Conservation (phyloP, 2,329 filamentous ascomycete species). For the Emericellopsis cladophorae region DNA sequence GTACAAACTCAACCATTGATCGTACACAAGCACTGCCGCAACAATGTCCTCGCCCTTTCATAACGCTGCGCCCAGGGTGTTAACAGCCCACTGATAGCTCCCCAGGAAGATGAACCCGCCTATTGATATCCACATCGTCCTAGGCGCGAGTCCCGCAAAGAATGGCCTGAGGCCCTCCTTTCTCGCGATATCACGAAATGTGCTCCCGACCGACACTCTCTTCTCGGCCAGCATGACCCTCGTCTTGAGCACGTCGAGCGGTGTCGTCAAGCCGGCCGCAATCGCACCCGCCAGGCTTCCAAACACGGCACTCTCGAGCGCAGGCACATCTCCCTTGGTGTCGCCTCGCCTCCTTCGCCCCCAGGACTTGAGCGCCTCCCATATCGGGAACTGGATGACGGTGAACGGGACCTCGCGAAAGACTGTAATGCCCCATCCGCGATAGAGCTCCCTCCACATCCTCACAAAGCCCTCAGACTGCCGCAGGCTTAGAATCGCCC, state of each 20-base stretch:
- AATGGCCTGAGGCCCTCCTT: slow-evolving; percentile 56
- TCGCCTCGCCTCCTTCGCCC: slow-evolving; percentile 27
- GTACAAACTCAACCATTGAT: too few species aligned
- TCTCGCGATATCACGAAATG: slow-evolving; percentile 52
- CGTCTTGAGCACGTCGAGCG: slow-evolving; percentile 93
- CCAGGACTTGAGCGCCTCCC: slow-evolving; percentile 82
- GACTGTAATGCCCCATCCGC: slow-evolving; percentile 85
- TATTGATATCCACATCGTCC: slow-evolving; percentile 88
- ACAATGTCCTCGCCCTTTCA: neutral
- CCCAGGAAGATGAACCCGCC: slow-evolving; percentile 92
- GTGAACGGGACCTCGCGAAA: slow-evolving; percentile 96
- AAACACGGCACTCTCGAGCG: slow-evolving; percentile 70
- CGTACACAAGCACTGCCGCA: too few species aligned
- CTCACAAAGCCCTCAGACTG: slow-evolving; percentile 28
- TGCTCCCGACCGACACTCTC: slow-evolving; percentile 41
- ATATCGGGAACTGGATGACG: slow-evolving; percentile 91
- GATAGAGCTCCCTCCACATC: slow-evolving; percentile 76
- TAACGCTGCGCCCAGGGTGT: slow-evolving; percentile 39
- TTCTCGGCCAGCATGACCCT: slow-evolving; percentile 80
- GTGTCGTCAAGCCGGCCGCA: slow-evolving; percentile 80
- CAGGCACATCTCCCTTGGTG: slow-evolving; percentile 38
- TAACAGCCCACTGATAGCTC: slow-evolving; percentile 81
- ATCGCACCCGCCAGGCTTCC: slow-evolving; percentile 75
- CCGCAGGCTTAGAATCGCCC: slow-evolving; percentile 46
- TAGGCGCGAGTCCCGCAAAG: slow-evolving; percentile 65